A percentile compares a stretch with the other conserved stretches of the same genome.
These are phyloP conservation scores for Podila minutissima DNA, from an alignment of 192 early-diverging fungal genomes.

Conservation along the genomic window DNA sequence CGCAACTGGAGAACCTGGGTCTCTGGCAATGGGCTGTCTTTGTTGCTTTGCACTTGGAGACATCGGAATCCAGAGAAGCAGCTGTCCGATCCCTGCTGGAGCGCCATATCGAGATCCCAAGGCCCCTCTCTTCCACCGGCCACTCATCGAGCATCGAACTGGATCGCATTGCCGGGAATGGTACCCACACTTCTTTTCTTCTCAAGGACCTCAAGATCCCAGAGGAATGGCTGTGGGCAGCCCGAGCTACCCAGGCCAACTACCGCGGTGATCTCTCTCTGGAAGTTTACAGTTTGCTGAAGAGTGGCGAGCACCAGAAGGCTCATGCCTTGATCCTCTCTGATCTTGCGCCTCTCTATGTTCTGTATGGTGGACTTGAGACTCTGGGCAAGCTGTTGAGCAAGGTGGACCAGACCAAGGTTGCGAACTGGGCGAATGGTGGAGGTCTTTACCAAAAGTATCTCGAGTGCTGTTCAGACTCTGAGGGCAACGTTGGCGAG, in stretches of 20 bases:
- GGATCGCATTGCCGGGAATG: constrained; percentile 20
- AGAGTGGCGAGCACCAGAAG: constrained; percentile 52
- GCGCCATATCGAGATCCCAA: constrained; percentile 17
- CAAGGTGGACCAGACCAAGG: constrained; percentile 46
- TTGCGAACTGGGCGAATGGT: constrained; percentile 31
- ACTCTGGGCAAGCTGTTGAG: constrained; percentile 49
- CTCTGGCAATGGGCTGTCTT: constrained; percentile 89
- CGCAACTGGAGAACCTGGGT: constrained; percentile 78
- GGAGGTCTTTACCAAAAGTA: constrained; percentile 43
- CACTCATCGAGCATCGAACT: constrained; percentile 2
- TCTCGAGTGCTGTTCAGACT: constrained; percentile 42
- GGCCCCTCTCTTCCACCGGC: neutral
- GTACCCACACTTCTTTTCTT: constrained; percentile 61
- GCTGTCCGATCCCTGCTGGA: constrained; percentile 54
- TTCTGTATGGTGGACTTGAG: constrained; percentile 60
- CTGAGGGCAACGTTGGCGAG: constrained; percentile 15
- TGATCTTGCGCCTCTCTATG: constrained; percentile 62
- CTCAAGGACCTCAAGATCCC: constrained; percentile 68
- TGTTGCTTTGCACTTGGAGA: constrained; percentile 74
- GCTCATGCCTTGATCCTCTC: constrained; percentile 64
- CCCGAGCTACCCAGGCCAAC: constrained; percentile 57
- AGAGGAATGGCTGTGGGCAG: constrained; percentile 58
- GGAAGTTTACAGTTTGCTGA: constrained; percentile 55
- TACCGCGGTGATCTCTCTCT: constrained; percentile 55
- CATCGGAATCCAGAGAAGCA: constrained; percentile 50